These are phyloP conservation scores for Ophiobolus disseminans DNA, from an alignment of 2,329 filamentous ascomycete genomes.

Conservation along the genomic window DNA sequence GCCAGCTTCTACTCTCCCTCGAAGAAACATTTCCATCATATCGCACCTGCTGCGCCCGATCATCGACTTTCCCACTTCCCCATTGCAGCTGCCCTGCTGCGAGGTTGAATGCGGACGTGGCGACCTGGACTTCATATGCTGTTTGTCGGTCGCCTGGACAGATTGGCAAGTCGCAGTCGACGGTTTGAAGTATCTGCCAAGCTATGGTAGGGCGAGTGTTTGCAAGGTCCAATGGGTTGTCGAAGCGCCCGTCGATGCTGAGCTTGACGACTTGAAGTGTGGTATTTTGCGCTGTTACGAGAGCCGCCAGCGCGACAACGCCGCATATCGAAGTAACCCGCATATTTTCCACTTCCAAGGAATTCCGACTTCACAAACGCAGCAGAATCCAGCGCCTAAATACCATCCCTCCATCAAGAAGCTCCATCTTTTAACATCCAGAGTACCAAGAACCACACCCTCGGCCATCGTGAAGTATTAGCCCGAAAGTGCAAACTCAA, in stretches of 20 bases:
- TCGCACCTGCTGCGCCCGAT: neutral
- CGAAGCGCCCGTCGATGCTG: conserved; percentile 4
- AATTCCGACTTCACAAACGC: no score
- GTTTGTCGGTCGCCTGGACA: conserved; percentile 4
- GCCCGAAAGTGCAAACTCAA: no score
- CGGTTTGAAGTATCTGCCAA: conserved; percentile 1
- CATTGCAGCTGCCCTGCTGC: neutral
- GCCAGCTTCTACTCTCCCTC: neutral
- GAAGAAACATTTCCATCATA: neutral
- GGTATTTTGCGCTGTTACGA: no score
- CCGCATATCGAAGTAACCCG: no score
- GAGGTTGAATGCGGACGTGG: neutral
- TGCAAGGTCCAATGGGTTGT: conserved; percentile 1
- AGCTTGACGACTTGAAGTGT: conserved; percentile 2
- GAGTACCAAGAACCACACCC: no score
- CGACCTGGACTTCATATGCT: neutral
- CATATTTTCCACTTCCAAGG: no score
- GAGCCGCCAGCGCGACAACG: no score
- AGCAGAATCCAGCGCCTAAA: no score
- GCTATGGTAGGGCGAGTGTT: conserved; percentile 1
- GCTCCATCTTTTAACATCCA: no score
- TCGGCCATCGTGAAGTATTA: no score
- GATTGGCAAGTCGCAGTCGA: neutral
- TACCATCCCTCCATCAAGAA: no score
- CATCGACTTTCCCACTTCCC: conserved; percentile 1